These are phyloP conservation scores for Naganishia onofrii DNA, from an alignment of 768 basidiomycete species.

Conservation along the genomic window DNA sequence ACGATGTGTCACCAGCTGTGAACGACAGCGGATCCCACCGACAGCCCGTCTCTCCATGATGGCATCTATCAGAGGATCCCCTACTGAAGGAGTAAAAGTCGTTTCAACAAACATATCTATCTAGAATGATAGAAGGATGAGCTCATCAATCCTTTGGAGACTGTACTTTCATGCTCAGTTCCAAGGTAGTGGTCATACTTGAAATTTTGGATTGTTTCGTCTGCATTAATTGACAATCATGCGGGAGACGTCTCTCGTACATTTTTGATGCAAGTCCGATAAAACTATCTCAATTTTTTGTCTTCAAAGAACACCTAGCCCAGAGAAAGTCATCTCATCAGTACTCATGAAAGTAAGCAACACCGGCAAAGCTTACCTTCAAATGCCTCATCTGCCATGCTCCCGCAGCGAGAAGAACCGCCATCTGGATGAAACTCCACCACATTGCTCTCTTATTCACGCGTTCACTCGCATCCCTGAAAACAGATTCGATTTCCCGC, in stretches of 20 bases:
- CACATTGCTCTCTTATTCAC: slow-evolving; percentile 92
- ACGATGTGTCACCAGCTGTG: too few species aligned
- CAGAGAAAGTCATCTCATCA: neutral
- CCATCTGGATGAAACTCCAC: slow-evolving; percentile 87
- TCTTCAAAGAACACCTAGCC: slow-evolving; percentile 21
- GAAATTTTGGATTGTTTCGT: neutral
- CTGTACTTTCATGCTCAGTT: too few species aligned
- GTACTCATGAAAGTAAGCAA: neutral
- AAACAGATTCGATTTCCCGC: slow-evolving; percentile 88
- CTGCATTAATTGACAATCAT: neutral
- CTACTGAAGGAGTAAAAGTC: too few species aligned
- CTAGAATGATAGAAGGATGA: too few species aligned
- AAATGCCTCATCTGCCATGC: slow-evolving; percentile 91
- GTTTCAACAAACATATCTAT: too few species aligned
- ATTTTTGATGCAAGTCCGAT: neutral
- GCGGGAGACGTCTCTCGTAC: neutral
- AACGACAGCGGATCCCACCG: too few species aligned
- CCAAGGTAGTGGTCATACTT: neutral
- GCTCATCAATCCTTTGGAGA: too few species aligned
- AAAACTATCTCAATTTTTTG: slow-evolving; percentile 16
- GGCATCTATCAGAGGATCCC: too few species aligned
- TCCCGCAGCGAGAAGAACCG: slow-evolving; percentile 77
- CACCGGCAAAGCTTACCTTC: slow-evolving; percentile 61
- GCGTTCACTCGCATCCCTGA: slow-evolving; percentile 77
- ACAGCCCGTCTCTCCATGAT: too few species aligned